phyloP scores from a whole-genome alignment of 345 rosid genomes.

The Gossypium mustelinum region DNA sequence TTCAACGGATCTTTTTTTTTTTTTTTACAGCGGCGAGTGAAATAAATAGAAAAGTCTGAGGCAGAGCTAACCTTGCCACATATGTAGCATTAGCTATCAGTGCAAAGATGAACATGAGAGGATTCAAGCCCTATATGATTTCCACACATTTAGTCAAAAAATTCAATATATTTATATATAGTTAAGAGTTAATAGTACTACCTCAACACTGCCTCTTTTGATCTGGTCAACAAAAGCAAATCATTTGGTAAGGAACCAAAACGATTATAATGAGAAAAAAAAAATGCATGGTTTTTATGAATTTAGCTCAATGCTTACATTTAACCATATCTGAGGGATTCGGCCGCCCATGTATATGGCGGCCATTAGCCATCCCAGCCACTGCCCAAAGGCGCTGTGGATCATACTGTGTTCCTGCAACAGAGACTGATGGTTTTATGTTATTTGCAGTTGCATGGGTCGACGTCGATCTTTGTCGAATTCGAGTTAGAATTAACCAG shows the following conservation, averaged over 20 bases:
- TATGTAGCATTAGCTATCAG: conserved; percentile 75
- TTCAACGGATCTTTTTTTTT: background rate
- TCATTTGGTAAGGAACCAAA: conserved; percentile 18
- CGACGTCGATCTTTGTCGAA: background rate
- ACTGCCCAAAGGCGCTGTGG: conserved; percentile 65
- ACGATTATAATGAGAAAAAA: background rate
- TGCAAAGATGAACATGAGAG: conserved; percentile 89
- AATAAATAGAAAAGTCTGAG: background rate
- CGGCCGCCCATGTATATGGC: conserved; percentile 98
- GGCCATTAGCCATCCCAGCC: conserved; percentile 98
- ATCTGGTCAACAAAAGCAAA: conserved; percentile 41
- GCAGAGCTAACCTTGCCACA: conserved; percentile 48
- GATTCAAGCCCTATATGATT: conserved; percentile 69
- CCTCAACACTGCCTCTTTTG: conserved; percentile 95
- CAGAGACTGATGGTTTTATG: background rate
- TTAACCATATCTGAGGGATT: conserved; percentile 82
- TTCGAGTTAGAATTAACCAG: background rate
- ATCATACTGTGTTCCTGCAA: conserved; percentile 49
- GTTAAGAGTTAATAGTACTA: conserved; percentile 21
- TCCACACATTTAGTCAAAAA: background rate
- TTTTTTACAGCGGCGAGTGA: background rate
- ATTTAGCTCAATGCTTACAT: conserved; percentile 33
- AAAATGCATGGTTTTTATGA: background rate
- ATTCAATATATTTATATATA: background rate
- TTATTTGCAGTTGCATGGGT: background rate